These are phyloP conservation scores for Xylona heveae DNA, from an alignment of 495 filamentous ascomycete genomes.

Conservation along the genomic window DNA sequence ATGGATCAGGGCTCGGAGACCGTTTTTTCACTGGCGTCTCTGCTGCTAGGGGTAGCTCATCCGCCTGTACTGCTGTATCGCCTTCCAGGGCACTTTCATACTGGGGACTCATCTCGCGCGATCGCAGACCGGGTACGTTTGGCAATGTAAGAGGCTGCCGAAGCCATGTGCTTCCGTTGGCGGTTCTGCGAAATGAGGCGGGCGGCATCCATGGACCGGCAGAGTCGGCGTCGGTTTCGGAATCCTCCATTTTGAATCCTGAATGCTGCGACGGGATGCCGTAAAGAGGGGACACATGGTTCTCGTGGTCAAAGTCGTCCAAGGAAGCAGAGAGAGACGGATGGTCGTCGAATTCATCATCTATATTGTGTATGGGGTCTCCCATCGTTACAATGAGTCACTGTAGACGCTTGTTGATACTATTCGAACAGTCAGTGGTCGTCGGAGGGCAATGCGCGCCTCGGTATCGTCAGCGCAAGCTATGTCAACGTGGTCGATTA, in stretches of 20 bases:
- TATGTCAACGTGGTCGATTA: no score
- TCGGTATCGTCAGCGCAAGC: no score
- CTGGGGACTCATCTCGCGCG: conserved; percentile 30
- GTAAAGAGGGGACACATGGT: conserved; percentile 29
- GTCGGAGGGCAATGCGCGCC: no score
- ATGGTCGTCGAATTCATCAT: conserved; percentile 40
- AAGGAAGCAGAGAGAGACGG: conserved; percentile 50
- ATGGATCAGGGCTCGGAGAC: conserved; percentile 26
- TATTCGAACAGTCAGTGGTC: no score
- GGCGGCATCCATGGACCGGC: conserved; percentile 37
- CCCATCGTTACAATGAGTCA: no score
- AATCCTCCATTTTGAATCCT: conserved; percentile 34
- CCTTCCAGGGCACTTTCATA: conserved; percentile 33
- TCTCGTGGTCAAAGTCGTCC: conserved; percentile 45
- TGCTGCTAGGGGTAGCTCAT: conserved; percentile 30
- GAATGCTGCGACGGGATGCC: conserved; percentile 53
- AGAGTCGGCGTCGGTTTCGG: conserved; percentile 21
- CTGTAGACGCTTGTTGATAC: no score
- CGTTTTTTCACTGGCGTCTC: conserved; percentile 29
- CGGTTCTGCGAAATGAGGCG: conserved; percentile 27
- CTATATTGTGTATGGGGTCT: no score
- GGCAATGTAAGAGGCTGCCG: conserved; percentile 28
- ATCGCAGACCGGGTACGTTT: no score
- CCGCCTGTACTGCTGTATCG: conserved; percentile 34
- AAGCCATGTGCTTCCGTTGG: conserved; percentile 35